Percentiles rank a stretch among this genome's conserved stretches.
These are phyloP conservation scores for Gillenia trifoliata DNA, from an alignment of 306 rosid genomes.

Conservation along the genomic window DNA sequence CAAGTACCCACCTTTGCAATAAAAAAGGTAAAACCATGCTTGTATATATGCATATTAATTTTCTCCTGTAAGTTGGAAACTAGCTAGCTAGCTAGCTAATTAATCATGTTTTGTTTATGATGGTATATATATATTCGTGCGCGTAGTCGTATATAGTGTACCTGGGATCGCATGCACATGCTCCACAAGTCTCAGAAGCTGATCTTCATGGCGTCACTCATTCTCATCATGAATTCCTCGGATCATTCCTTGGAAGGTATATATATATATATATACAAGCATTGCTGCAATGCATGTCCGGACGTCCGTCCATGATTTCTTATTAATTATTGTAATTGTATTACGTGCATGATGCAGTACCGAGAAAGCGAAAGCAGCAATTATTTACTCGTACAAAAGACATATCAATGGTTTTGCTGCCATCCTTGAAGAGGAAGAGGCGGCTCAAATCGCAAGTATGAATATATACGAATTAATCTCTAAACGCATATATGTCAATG, in stretches of 20 bases:
- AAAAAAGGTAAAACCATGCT: constrained; percentile 30
- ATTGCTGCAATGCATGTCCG: too few species aligned
- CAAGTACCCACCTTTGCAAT: constrained; percentile 49
- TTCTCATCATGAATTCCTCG: constrained; percentile 50
- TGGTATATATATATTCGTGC: too few species aligned
- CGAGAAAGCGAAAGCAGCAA: constrained; percentile 49
- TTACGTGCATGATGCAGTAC: constrained; percentile 20
- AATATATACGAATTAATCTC: too few species aligned
- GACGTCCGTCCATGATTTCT: neutral
- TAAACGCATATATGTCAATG: too few species aligned
- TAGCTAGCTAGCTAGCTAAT: too few species aligned
- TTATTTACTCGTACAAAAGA: constrained; percentile 53
- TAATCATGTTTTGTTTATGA: too few species aligned
- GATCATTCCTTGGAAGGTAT: constrained; percentile 44
- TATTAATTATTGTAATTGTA: neutral
- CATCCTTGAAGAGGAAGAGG: constrained; percentile 42
- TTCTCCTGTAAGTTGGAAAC: too few species aligned
- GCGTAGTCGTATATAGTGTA: constrained; percentile 58
- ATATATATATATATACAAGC: neutral
- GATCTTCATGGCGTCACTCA: constrained; percentile 43
- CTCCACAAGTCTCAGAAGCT: constrained; percentile 30
- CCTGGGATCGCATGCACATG: constrained; percentile 72
- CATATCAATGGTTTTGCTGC: constrained; percentile 69
- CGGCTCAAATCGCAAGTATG: constrained; percentile 40
- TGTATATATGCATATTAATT: neutral